Evolutionary conservation across 2,329 filamentous ascomycete genomes (phyloP).

Genomic region (Fusarium palustre): DNA sequence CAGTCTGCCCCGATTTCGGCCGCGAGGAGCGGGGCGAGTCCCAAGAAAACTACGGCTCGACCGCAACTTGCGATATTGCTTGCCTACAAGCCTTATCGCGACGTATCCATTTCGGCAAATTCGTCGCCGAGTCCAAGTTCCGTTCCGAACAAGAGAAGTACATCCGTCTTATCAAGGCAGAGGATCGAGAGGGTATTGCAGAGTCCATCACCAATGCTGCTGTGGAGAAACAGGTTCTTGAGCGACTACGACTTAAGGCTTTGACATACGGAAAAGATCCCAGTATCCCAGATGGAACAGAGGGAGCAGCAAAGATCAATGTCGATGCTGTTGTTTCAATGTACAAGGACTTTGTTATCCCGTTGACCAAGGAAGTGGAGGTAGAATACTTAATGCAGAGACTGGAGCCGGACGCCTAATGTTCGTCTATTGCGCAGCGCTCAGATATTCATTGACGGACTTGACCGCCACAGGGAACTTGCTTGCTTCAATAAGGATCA

Average conservation of each 20-base stretch:
- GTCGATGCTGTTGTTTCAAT: constrained; percentile 90
- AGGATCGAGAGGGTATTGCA: constrained; percentile 83
- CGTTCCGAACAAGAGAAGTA: constrained; percentile 83
- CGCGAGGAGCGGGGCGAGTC: constrained; percentile 83
- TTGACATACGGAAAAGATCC: constrained; percentile 95
- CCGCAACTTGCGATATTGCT: constrained; percentile 89
- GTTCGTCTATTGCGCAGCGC: constrained; percentile 58
- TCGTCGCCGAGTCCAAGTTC: constrained; percentile 97
- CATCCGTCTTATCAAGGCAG: constrained; percentile 82
- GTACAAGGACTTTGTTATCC: constrained; percentile 95
- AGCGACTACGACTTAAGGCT: constrained; percentile 87
- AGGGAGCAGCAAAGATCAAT: constrained; percentile 83
- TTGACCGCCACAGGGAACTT: constrained; percentile 83
- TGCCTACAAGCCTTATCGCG: constrained; percentile 91
- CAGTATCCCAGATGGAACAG: constrained; percentile 66
- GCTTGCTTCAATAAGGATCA: constrained; percentile 85
- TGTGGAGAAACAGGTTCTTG: constrained; percentile 92
- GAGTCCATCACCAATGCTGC: constrained; percentile 89
- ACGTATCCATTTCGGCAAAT: constrained; percentile 97
- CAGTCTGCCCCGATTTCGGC: constrained; percentile 82
- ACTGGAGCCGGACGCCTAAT: constrained; percentile 62
- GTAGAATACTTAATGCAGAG: constrained; percentile 98
- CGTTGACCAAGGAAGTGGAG: constrained; percentile 97
- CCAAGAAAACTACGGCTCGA: constrained; percentile 94
- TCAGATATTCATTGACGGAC: constrained; percentile 80